phyloP scores from a whole-genome alignment of 2,329 filamentous ascomycete species.

The Mycosphaerella sp. region DNA sequence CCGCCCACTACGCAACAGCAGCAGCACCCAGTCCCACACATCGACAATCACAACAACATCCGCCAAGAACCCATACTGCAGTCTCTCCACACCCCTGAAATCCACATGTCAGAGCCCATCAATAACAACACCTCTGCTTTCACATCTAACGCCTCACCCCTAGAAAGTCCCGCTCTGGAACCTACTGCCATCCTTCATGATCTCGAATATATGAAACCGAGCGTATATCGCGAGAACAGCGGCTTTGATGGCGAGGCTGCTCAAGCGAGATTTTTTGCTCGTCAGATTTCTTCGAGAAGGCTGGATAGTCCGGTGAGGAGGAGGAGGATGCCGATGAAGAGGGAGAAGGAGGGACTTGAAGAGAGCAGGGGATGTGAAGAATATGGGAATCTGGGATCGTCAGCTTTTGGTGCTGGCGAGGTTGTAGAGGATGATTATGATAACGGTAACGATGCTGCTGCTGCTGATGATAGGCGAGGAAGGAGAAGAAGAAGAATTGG shows the following conservation, averaged over 20 bases:
- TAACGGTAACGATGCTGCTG: neutral
- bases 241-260: conserved; percentile 5
- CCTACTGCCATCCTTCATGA: too few relatives aligned
- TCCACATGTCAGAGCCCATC: neutral
- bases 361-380: neutral
- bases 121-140: neutral
- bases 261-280: neutral
- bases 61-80: neutral
- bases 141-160: neutral
- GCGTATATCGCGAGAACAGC: neutral
- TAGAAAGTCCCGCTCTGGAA: too few relatives aligned
- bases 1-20: neutral
- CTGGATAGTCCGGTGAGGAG: neutral
- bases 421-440: neutral
- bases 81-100: neutral
- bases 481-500: conserved; percentile 1
- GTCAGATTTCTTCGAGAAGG: neutral
- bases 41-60: neutral
- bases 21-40: neutral
- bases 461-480: conserved; percentile 2
- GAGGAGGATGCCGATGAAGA: neutral
- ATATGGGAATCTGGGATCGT: too few relatives aligned
- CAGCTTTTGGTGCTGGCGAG: too few relatives aligned
- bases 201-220: conserved; percentile 2
- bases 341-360: neutral